Base-by-base conservation (phyloP, 2,329 filamentous ascomycete species). In the Sporothrix luriei region DNA sequence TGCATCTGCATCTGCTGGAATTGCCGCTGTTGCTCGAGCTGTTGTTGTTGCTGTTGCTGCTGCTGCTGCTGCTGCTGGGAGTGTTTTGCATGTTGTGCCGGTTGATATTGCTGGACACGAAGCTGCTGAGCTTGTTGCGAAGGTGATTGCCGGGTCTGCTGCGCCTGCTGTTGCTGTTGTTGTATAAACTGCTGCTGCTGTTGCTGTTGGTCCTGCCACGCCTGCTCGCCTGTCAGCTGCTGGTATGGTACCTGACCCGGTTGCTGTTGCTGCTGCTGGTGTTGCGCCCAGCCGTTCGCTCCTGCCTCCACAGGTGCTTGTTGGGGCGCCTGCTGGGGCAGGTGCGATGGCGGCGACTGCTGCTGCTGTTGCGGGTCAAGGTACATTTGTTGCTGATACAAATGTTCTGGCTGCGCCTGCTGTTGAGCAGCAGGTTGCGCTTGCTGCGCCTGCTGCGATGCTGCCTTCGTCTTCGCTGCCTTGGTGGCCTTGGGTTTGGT, bases 81-180 rank as follows among this genome's bases (percentile, higher is more conserved):
- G 43, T 24, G 51, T 4, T 68, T 66, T 2, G 9, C 29, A 16
- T 51, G 69, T 11, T 68, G 51, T 3, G 38, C 40, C 16, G 21
- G 48, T 33, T 67, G 68, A 5, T 69, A 59, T 5, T 51, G 54
- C 19, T 64, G 66, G 0, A 68, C 43, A 19, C 10, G 55, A 14
- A 68, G 65, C 43, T 49, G 57, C 11, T 65, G 52, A 16, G 59
- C 55, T 33, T 72, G 70, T 9, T 66, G 65, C 3, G 68, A 66
- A 9, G 24, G 26, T 29, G 55, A 72, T 19, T 74, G 74, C 43
- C 73, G 48, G 19, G 73, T 68, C 73, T 74, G 77, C 14, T 72
- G 73, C 13, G 73, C 74, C 57, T 74, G 74, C 4, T 69, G 69
- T 4, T 67, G 68, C 4, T 57, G 54, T 29, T 59, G 68, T 26